A percentile compares a stretch with the other conserved stretches of the same genome.
Conservation (phyloP, 345 rosid genomes). For the Pistacia vera region DNA sequence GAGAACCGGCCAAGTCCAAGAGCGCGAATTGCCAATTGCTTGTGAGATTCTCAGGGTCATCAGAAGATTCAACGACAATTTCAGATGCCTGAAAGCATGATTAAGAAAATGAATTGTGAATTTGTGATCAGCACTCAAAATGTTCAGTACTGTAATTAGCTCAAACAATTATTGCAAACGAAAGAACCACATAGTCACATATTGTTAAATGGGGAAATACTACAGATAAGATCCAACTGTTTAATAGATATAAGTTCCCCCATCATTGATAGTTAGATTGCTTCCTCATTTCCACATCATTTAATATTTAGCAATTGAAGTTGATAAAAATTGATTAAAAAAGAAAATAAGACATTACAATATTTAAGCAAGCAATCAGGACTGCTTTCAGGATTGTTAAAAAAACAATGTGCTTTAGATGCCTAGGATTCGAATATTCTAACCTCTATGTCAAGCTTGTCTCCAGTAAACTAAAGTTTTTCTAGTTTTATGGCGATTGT, state of each 20-base stretch:
- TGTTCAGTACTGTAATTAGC: neutral
- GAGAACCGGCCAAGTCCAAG: conserved; percentile 67
- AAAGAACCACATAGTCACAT: neutral
- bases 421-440: neutral
- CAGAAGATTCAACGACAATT: conserved; percentile 41
- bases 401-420: neutral
- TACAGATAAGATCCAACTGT: neutral
- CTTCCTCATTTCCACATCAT: neutral
- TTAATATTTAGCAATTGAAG: neutral
- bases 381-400: neutral
- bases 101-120: neutral
- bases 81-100: conserved; percentile 41
- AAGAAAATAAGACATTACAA: neutral
- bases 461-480: neutral
- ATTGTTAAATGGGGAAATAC: neutral
- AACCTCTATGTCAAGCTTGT: neutral
- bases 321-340: neutral
- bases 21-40: conserved; percentile 63
- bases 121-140: neutral
- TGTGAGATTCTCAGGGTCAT: conserved; percentile 33
- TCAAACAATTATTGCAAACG: neutral
- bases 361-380: neutral
- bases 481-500: neutral
- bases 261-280: neutral
- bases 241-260: neutral